These are phyloP conservation scores for Arachnomyces sp. DNA, from an alignment of 2,329 filamentous ascomycete genomes.

Conservation along the genomic window DNA sequence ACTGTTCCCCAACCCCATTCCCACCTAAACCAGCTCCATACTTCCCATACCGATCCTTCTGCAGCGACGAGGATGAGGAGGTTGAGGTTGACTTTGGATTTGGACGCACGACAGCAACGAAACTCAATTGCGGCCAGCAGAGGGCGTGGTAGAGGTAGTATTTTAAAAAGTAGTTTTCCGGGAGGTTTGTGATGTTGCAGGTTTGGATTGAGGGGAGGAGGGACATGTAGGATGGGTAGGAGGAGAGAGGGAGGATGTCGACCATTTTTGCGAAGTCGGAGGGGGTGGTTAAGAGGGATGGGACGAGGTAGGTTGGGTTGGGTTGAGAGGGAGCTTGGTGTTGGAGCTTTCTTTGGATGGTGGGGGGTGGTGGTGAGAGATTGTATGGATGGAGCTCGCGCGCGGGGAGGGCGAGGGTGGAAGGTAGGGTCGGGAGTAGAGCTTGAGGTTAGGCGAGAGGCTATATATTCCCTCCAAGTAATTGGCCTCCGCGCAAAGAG, in stretches of 20 bases:
- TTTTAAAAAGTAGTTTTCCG: conserved; percentile 99
- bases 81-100: conserved; percentile 56
- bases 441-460: too few relatives aligned
- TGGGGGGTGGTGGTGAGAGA: too few relatives aligned
- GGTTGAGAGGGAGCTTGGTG: too few relatives aligned
- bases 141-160: conserved; percentile 99
- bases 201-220: conserved; percentile 83
- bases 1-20: conserved; percentile 44
- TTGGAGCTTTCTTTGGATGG: too few relatives aligned
- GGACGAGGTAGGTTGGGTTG: too few relatives aligned
- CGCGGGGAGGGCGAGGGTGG: too few relatives aligned
- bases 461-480: too few relatives aligned
- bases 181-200: conserved; percentile 96
- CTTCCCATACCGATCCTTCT: conserved; percentile 57
- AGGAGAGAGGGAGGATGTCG: conserved; percentile 41
- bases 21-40: conserved; percentile 14
- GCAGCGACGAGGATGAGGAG: too few relatives aligned
- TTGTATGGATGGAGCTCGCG: too few relatives aligned
- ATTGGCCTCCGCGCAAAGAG: too few relatives aligned
- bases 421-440: too few relatives aligned
- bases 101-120: conserved; percentile 87
- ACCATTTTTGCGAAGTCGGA: conserved; percentile 40
- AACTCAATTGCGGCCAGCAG: conserved; percentile 95
- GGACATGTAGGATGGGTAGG: conserved; percentile 60
- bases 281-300: too few relatives aligned